phyloP scores from a whole-genome alignment of 2,329 filamentous ascomycete genomes.

The Fusarium chlamydosporum region DNA sequence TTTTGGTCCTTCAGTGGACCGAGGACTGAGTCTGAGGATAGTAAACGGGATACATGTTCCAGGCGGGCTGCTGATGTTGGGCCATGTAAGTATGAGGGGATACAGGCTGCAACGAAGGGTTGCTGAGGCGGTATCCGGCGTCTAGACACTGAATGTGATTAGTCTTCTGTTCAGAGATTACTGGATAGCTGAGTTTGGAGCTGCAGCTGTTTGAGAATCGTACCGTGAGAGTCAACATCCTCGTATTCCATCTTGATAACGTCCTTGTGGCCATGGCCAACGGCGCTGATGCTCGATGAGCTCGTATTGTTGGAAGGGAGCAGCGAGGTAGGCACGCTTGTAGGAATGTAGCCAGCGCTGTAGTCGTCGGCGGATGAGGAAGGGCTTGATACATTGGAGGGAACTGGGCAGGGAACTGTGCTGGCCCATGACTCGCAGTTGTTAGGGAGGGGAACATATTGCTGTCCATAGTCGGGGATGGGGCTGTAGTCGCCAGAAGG shows the following conservation, averaged over 20 bases:
- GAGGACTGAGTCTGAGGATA: conserved; percentile 54
- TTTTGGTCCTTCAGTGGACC: conserved; percentile 52
- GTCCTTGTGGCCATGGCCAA: conserved; percentile 56
- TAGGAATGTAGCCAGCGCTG: conserved; percentile 62
- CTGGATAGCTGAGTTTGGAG: not conserved
- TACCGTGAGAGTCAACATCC: conserved; percentile 55
- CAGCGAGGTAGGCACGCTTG: conserved; percentile 63
- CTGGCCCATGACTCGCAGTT: conserved; percentile 63
- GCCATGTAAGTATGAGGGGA: conserved; percentile 49
- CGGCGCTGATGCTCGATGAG: conserved; percentile 51
- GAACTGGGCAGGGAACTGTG: conserved; percentile 60
- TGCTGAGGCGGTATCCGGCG: conserved; percentile 54
- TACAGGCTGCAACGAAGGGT: conserved; percentile 44
- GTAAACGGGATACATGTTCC: conserved; percentile 56
- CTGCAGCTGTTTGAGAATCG: conserved; percentile 24
- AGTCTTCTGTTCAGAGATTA: conserved; percentile 43
- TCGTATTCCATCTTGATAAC: conserved; percentile 60
- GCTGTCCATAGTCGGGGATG: conserved; percentile 60
- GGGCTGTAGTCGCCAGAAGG: conserved; percentile 61
- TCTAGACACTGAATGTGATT: conserved; percentile 52
- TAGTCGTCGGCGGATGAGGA: conserved; percentile 67
- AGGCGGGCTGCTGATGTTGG: conserved; percentile 51
- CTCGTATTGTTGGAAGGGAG: conserved; percentile 54
- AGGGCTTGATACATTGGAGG: conserved; percentile 67
- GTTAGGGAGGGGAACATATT: conserved; percentile 58